A percentile compares a stretch with the other conserved stretches of the same genome.
These are phyloP conservation scores for Sisymbrium irio DNA, from an alignment of 345 rosid species.

Conservation along the genomic window DNA sequence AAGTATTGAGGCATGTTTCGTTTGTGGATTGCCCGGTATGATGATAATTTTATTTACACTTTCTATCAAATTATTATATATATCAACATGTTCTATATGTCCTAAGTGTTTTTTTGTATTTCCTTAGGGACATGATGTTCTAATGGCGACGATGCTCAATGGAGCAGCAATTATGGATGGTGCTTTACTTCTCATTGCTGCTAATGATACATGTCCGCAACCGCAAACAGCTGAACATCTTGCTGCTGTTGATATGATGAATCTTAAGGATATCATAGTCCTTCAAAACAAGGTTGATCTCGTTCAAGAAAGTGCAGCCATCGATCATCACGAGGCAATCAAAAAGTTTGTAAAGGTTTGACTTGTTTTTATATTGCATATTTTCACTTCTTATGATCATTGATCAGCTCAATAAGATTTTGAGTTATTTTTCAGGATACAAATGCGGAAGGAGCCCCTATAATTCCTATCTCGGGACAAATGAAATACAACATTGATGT, in stretches of 20 bases:
- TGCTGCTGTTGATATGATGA: conserved; percentile 98
- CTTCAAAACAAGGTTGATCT: conserved; percentile 93
- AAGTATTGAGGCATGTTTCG: no score
- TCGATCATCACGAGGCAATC: conserved; percentile 88
- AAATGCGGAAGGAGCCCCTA: conserved; percentile 85
- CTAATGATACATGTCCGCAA: conserved; percentile 47
- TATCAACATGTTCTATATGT: no score
- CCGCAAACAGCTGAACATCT: conserved; percentile 97
- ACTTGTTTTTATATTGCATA: conserved; percentile 25
- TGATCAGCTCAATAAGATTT: not conserved
- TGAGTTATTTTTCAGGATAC: conserved; percentile 57
- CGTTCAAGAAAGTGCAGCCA: conserved; percentile 90
- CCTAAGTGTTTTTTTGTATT: not conserved
- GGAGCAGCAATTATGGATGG: conserved; percentile 99
- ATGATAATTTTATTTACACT: no score
- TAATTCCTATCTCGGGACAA: conserved; percentile 95
- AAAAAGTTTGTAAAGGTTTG: conserved; percentile 81
- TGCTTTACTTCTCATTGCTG: conserved; percentile 70
- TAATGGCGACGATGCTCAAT: conserved; percentile 99
- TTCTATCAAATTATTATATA: no score
- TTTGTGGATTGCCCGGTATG: no score
- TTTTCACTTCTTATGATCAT: conserved; percentile 5
- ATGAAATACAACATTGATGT: conserved; percentile 88
- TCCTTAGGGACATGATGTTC: conserved; percentile 92
- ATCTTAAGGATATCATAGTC: conserved; percentile 82